Conservation (phyloP, 257 asterid species). For the Petunia secreta region DNA sequence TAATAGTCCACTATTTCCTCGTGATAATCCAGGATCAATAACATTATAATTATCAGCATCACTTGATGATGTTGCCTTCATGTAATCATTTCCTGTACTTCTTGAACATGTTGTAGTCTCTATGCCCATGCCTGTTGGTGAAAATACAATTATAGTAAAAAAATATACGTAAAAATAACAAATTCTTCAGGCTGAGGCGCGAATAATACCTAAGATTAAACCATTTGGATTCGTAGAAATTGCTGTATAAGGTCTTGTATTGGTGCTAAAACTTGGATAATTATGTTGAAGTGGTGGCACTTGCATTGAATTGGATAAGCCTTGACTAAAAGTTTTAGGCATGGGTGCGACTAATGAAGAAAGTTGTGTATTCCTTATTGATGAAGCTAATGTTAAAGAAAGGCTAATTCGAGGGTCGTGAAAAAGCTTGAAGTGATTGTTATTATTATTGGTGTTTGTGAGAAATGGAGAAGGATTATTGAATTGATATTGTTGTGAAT, state of each 20-base stretch:
- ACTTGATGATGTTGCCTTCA: slow-evolving; percentile 28
- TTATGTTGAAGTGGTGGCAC: slow-evolving; percentile 33
- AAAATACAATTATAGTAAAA: not conserved
- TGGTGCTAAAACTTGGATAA: slow-evolving; percentile 29
- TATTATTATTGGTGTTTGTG: slow-evolving; percentile 26
- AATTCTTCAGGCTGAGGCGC: not conserved
- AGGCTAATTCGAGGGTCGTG: slow-evolving; percentile 39
- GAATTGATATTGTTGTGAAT: slow-evolving; percentile 6
- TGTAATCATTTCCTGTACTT: slow-evolving; percentile 25
- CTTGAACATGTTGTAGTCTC: slow-evolving; percentile 40
- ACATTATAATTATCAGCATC: slow-evolving; percentile 42
- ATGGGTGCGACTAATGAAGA: slow-evolving; percentile 28
- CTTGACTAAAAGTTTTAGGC: slow-evolving; percentile 34
- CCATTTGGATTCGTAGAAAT: slow-evolving; percentile 25
- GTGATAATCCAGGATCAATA: slow-evolving; percentile 22
- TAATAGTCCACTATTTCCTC: slow-evolving; percentile 52
- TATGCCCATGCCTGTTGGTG: slow-evolving; percentile 23
- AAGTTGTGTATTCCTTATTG: slow-evolving; percentile 27
- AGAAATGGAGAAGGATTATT: not conserved
- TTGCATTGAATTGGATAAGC: slow-evolving; percentile 30
- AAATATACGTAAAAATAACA: not conserved
- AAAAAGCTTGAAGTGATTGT: slow-evolving; percentile 29
- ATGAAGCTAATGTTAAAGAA: slow-evolving; percentile 43
- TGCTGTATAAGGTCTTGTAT: slow-evolving; percentile 6
- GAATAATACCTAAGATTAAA: not conserved